Evolutionary conservation across 169 alveolate genomes (phyloP), one percentile per base, ranked within the genome.

Genomic region (Plasmodium billcollinsi): DNA sequence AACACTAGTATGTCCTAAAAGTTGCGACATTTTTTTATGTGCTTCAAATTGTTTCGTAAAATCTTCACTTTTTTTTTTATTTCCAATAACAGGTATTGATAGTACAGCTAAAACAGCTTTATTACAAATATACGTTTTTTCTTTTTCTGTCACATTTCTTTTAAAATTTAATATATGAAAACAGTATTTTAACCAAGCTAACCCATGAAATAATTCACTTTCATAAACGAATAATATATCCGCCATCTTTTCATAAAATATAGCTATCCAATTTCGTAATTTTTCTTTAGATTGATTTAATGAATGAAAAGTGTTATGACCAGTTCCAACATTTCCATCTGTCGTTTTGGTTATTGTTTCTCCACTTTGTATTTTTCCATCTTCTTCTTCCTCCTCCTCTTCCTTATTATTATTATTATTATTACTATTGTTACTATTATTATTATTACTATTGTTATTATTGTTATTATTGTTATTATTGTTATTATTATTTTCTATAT

Each of bases 161-260:
- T 96, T 96, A 92, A 93, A 96, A 94, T 93, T 95, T 45, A 95
- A 89, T 52, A 96, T 74, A 92, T 95, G 98, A 74, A 96, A 89
- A 33, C 96, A 96, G 45, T 95, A 95, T 21, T 95, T 91, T 33
- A 96, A 88, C 93, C 95, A 96, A 8, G 98, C 98, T 15, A 96
- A 94, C 7, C 99, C 98, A 94, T 97, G 99, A 96, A 97, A 97
- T 29, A 98, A 93, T 83, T 96, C 97, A 85, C 96, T 96, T 54
- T 98, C 99, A 7, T 98, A 94, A 18, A 97, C 98, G 97, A 97
- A 96, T 89, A 97, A 96, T 73, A 97, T 96, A 65, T 95, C 95
- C 54, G 98, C 95, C 63, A 98, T 93, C 78, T 96, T 96, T 50
- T 96, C 97, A 93, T 97, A 97, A 96, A 96, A 97, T 47, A 95